These are phyloP conservation scores for Penicillium robsamsonii DNA, from an alignment of 495 filamentous ascomycete genomes.

Conservation along the genomic window DNA sequence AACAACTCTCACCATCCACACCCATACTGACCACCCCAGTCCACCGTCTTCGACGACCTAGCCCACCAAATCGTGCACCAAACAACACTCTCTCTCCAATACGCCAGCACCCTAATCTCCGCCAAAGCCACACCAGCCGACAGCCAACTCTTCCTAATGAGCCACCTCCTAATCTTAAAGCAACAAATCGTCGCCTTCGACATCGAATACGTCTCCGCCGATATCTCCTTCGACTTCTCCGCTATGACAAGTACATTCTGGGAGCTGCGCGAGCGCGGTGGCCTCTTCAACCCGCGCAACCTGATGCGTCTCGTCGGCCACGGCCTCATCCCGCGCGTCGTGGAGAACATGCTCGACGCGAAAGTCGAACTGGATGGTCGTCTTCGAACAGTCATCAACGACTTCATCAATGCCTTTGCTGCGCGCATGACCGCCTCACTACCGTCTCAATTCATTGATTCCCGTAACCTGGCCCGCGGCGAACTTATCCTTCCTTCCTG, in stretches of 20 bases:
- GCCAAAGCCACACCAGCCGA: conserved; percentile 59
- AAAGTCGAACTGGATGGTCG: conserved; percentile 79
- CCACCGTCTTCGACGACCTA: conserved; percentile 72
- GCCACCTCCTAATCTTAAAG: conserved; percentile 86
- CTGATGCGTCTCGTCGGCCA: conserved; percentile 59
- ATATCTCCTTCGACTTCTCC: conserved; percentile 72
- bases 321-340: conserved; percentile 57
- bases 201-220: conserved; percentile 79
- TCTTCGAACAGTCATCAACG: conserved; percentile 73
- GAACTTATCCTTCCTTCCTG: conserved; percentile 41
- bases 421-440: conserved; percentile 54
- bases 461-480: conserved; percentile 36
- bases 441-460: conserved; percentile 42
- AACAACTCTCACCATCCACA: background rate
- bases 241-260: conserved; percentile 76
- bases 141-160: conserved; percentile 82
- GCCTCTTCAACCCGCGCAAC: conserved; percentile 65
- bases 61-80: conserved; percentile 76
- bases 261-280: conserved; percentile 66
- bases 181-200: conserved; percentile 90
- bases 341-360: conserved; percentile 71
- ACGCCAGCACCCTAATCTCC: conserved; percentile 48
- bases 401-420: conserved; percentile 65
- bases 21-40: conserved; percentile 37
- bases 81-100: conserved; percentile 64